Conservation (phyloP, 2,329 filamentous ascomycete genomes). For the Magnaporthiopsis incrustans region DNA sequence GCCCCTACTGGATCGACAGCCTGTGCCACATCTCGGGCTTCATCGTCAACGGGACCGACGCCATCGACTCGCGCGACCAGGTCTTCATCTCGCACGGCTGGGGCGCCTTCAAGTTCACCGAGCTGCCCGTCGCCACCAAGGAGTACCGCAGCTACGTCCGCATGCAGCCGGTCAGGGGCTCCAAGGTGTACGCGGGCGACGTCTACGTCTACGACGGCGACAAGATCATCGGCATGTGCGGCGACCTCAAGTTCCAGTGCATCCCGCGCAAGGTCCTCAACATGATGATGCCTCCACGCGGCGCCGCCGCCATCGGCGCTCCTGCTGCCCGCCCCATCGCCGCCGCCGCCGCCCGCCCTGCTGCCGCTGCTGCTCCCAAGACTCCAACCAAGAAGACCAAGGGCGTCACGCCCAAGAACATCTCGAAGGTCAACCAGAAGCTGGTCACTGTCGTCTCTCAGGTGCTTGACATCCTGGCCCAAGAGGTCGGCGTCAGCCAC, state of each 20-base stretch:
- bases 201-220: constrained; percentile 47
- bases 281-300: constrained; percentile 56
- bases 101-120: constrained; percentile 43
- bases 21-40: constrained; percentile 53
- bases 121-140: constrained; percentile 35
- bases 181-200: constrained; percentile 45
- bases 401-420: constrained; percentile 36
- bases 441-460: constrained; percentile 33
- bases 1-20: constrained; percentile 52
- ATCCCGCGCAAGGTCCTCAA: constrained; percentile 60
- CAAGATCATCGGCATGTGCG: constrained; percentile 36
- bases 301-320: constrained; percentile 28
- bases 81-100: constrained; percentile 55
- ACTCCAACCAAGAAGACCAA: constrained; percentile 28
- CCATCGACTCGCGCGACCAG: constrained; percentile 43
- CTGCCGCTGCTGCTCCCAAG: constrained; percentile 20
- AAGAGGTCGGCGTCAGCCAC: constrained; percentile 45
- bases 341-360: constrained; percentile 26
- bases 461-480: constrained; percentile 46
- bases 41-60: constrained; percentile 51
- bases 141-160: constrained; percentile 48
- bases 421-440: constrained; percentile 42
- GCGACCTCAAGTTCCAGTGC: constrained; percentile 58
- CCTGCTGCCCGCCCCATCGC: constrained; percentile 25
- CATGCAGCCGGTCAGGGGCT: constrained; percentile 46